phyloP scores from a whole-genome alignment of 345 rosid genomes.

The Rhodamnia rubescens region DNA sequence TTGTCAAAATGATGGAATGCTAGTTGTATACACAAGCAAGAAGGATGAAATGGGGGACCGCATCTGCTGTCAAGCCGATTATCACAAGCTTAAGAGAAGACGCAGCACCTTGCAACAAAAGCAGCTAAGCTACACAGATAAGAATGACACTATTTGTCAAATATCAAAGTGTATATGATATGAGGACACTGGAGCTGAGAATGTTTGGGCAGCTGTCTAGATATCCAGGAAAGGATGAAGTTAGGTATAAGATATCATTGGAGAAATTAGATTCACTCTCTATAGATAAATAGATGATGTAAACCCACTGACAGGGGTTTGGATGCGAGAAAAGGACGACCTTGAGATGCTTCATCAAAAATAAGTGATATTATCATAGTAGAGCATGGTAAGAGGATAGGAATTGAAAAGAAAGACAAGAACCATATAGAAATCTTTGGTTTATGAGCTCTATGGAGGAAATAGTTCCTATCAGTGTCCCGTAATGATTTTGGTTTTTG shows the following conservation, averaged over 20 bases:
- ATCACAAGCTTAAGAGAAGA: background rate
- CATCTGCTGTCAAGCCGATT: background rate
- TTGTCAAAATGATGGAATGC: background rate
- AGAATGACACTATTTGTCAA: too few species aligned
- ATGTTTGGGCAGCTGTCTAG: background rate
- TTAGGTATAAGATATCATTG: background rate
- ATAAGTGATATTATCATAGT: background rate
- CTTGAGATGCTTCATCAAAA: background rate
- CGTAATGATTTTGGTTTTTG: background rate
- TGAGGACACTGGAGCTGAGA: too few species aligned
- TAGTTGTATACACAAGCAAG: too few species aligned
- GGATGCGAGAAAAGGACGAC: background rate
- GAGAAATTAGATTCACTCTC: background rate
- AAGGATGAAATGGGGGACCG: background rate
- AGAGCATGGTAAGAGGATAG: background rate
- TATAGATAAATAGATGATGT: background rate
- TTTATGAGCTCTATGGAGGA: background rate
- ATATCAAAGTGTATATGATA: too few species aligned
- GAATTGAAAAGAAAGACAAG: background rate
- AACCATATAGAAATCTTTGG: background rate
- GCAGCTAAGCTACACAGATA: too few species aligned
- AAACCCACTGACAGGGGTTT: background rate
- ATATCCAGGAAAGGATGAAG: background rate
- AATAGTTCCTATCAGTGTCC: background rate
- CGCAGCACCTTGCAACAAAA: rapidly evolving